Evolutionary conservation across 352 stramenopile genomes (phyloP), one percentile per base, ranked within the genome.

Genomic region (Globisporangium paroecandrum): DNA sequence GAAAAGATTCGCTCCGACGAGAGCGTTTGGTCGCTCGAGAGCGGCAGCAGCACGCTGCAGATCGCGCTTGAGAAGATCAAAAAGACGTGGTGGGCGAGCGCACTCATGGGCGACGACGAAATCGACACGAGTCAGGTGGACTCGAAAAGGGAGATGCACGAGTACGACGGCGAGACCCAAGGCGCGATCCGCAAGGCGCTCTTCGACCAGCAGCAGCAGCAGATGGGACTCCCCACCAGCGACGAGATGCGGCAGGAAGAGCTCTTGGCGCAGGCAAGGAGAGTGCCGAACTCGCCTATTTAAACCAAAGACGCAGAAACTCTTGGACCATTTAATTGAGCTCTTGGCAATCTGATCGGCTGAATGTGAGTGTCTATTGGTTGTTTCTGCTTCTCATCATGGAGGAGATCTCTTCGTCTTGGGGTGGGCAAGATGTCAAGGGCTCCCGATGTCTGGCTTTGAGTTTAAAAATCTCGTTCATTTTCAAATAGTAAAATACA

Each of bases 131-230:
- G 81, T 29, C 91, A 98, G 75, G 96, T 99, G 29, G 94, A 99
- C 68, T 98, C 97, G 10, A 97, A 98, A 77, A 97, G 96, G 69
- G 94, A 82, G 24, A 98, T 99, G 59, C 77, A 82, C 36, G 97
- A 99, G 76, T 93, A 99, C 66, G 97, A 99, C 77, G 92, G 89
- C 10, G 95, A 97, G 56, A 99, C 97, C 8, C 85, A 98, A 71
- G 93, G 98, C 46, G 99, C 98, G 9, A 98, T 99, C 54, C 97
- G 99, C 72, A 99, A 99, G 73, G 99, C 99, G 84, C 98, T 99
- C 62, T 94, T 93, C 63, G 87, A 97, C 64, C 90, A 98, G 75
- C 82, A 91, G 47, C 97, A 99, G 76, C 97, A 98, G 72, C 94
- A 97, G 9, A 73, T 94, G 66, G 93, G 95, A 8, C 74, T 90